Conservation (phyloP, 495 filamentous ascomycete species). For the Hypoxylon lenormandii region DNA sequence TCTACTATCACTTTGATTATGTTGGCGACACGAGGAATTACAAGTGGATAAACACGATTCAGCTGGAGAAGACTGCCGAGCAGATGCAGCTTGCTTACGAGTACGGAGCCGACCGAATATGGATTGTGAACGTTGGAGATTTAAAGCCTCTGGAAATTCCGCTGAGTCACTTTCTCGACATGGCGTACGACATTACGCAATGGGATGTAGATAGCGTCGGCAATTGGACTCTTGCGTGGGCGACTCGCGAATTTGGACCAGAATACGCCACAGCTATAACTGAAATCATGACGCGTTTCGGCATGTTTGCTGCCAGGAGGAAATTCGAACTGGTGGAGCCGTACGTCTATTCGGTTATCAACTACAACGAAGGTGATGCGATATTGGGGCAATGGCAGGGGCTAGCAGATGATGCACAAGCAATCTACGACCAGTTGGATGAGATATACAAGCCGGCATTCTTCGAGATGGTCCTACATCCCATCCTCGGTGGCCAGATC, state of each 20-base stretch:
- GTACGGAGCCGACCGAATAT: slow-evolving; percentile 73
- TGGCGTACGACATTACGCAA: slow-evolving; percentile 71
- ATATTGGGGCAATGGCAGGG: slow-evolving; percentile 72
- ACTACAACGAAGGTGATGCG: slow-evolving; percentile 77
- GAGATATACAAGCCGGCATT: slow-evolving; percentile 66
- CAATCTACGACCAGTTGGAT: slow-evolving; percentile 66
- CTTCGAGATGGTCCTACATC: slow-evolving; percentile 78
- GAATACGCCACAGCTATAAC: slow-evolving; percentile 63
- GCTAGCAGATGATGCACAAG: slow-evolving; percentile 66
- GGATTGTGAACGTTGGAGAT: slow-evolving; percentile 83
- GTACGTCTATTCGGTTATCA: slow-evolving; percentile 71
- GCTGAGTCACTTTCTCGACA: slow-evolving; percentile 73
- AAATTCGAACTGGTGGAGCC: slow-evolving; percentile 78
- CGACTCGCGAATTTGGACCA: slow-evolving; percentile 70
- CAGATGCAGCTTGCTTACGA: slow-evolving; percentile 73
- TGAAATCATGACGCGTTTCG: slow-evolving; percentile 70
- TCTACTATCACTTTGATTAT: slow-evolving; percentile 83
- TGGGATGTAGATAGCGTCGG: slow-evolving; percentile 67
- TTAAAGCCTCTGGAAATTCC: slow-evolving; percentile 77
- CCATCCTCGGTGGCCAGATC: slow-evolving; percentile 71
- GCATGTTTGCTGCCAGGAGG: slow-evolving; percentile 70
- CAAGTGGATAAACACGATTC: slow-evolving; percentile 79
- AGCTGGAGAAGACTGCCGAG: slow-evolving; percentile 73
- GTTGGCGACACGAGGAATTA: slow-evolving; percentile 73
- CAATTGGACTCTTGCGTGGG: slow-evolving; percentile 69